phyloP scores from a whole-genome alignment of 108 stramenopile species.

The Discostella pseudostelligera region DNA sequence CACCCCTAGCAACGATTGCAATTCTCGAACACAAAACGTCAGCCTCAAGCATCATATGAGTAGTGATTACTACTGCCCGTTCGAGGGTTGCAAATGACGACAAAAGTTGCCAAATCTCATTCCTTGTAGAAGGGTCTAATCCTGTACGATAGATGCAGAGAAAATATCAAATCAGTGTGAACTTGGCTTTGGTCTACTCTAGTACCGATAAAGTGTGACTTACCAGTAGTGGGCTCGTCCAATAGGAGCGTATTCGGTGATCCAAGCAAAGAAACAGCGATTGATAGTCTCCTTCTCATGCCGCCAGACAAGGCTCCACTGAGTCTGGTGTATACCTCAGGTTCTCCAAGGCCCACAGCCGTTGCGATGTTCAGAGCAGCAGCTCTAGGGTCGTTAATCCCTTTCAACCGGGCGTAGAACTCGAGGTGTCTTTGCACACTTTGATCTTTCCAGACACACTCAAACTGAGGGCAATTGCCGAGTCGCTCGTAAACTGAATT shows the following conservation, averaged over 20 bases:
- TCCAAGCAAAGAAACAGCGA: slow-evolving; percentile 84
- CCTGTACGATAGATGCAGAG: slow-evolving; percentile 43
- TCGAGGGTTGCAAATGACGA: slow-evolving; percentile 52
- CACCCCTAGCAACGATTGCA: slow-evolving; percentile 84
- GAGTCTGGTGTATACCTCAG: slow-evolving; percentile 42
- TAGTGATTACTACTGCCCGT: slow-evolving; percentile 78
- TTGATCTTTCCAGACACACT: slow-evolving; percentile 60
- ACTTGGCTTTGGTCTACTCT: not conserved
- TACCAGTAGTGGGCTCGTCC: slow-evolving; percentile 83
- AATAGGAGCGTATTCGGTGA: slow-evolving; percentile 71
- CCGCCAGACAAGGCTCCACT: slow-evolving; percentile 81
- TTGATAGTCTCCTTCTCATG: slow-evolving; percentile 88
- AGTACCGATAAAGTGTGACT: slow-evolving; percentile 31
- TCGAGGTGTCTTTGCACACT: slow-evolving; percentile 69
- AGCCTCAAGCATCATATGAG: slow-evolving; percentile 96
- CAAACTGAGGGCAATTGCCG: slow-evolving; percentile 80
- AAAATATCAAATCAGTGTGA: slow-evolving; percentile 19
- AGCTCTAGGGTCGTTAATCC: slow-evolving; percentile 36
- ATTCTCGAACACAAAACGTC: slow-evolving; percentile 88
- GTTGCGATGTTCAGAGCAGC: slow-evolving; percentile 42
- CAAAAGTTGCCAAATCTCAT: slow-evolving; percentile 57
- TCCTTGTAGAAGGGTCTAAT: slow-evolving; percentile 65
- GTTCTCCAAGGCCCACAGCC: slow-evolving; percentile 56
- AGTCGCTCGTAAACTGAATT: slow-evolving; percentile 52
- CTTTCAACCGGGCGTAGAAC: slow-evolving; percentile 68